These are phyloP conservation scores for Meyerozyma carpophila DNA, from an alignment of 1,139 yeast genomes.

Conservation along the genomic window DNA sequence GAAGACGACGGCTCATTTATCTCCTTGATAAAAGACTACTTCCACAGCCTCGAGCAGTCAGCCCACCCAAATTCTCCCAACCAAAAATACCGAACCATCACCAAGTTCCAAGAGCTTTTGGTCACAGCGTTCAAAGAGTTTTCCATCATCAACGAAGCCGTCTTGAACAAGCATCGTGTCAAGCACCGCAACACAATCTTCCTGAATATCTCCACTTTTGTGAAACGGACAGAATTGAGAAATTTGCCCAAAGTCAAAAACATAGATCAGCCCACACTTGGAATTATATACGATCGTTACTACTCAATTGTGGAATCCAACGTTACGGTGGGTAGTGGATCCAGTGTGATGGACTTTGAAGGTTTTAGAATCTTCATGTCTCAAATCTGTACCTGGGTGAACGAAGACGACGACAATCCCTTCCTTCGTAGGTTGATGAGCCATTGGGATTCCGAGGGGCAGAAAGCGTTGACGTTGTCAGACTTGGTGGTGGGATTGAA, in stretches of 20 bases:
- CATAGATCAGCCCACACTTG: slow-evolving; percentile 51
- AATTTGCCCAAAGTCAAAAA: slow-evolving; percentile 72
- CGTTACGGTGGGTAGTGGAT: slow-evolving; percentile 64
- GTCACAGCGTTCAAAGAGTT: slow-evolving; percentile 93
- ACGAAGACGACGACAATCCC: slow-evolving; percentile 29
- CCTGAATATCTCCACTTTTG: slow-evolving; percentile 82
- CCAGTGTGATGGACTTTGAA: slow-evolving; percentile 66
- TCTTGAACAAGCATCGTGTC: slow-evolving; percentile 63
- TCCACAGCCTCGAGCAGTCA: slow-evolving; percentile 69
- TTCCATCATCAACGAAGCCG: slow-evolving; percentile 68
- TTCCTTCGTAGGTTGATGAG: slow-evolving; percentile 62
- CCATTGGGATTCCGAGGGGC: slow-evolving; percentile 60
- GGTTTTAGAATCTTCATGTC: slow-evolving; percentile 71
- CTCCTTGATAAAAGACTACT: slow-evolving; percentile 76
- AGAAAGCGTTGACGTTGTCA: slow-evolving; percentile 56
- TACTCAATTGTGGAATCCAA: slow-evolving; percentile 71
- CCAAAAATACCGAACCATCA: slow-evolving; percentile 58
- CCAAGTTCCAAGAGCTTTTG: slow-evolving; percentile 84
- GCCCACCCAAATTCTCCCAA: slow-evolving; percentile 73
- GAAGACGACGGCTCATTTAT: slow-evolving; percentile 94
- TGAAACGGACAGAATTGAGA: slow-evolving; percentile 85
- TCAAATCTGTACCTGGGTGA: slow-evolving; percentile 78
- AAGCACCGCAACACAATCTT: slow-evolving; percentile 74
- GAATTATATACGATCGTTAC: slow-evolving; percentile 78
- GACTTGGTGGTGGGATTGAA: slow-evolving; percentile 75